Evolutionary conservation across 2,329 filamentous ascomycete genomes (phyloP), one percentile per base, ranked within the genome.

Genomic region (Aurifilum marmelostoma): DNA sequence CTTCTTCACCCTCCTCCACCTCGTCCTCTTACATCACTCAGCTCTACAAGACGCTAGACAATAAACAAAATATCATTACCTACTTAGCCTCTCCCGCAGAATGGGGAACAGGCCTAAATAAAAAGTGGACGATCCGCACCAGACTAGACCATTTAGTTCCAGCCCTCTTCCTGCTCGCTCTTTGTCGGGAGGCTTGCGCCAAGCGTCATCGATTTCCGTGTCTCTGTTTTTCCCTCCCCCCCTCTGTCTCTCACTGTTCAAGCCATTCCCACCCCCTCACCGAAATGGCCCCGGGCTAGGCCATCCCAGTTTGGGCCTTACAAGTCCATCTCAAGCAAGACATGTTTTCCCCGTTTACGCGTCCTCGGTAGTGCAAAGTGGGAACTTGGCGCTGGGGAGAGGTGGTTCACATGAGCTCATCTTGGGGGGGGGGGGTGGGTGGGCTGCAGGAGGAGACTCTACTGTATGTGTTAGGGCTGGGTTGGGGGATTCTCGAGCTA

Each of bases 351-450:
- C 41, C 41, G 16, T 21, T 47, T 8, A 54, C 43, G 43, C 21
- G 43, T n/a, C 56, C n/a, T n/a, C n/a, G n/a, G 34, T 47, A n/a
- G 18, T 18, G 8, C 18, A 29, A 39, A 37, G n/a, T 29, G 64
- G 47, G 16, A 50, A n/a, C 21, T n/a, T 59, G 32, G 63, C 67
- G 47, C 32, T 34, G 41, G 21, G 50, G 39, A 29, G 56, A 43
- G n/a, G 63, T 65, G 67, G 67, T 37, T 41, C 58, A 66, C n/a
- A 65, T 69, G 63, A 69, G 63, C 37, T 47, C 58, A 66, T 62
- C 41, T 11, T 21, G 18, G 41, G 16, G 16, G 41, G 41, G 41
- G 16, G 41, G 16, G 41, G 16, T 47, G 11, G 39, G 3, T 11
- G 39, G 12, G 11, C 16, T 9, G 43, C 18, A 47, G 18, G 43